These are phyloP conservation scores for Cajanus cajan DNA, from an alignment of 306 rosid genomes.

Conservation along the genomic window DNA sequence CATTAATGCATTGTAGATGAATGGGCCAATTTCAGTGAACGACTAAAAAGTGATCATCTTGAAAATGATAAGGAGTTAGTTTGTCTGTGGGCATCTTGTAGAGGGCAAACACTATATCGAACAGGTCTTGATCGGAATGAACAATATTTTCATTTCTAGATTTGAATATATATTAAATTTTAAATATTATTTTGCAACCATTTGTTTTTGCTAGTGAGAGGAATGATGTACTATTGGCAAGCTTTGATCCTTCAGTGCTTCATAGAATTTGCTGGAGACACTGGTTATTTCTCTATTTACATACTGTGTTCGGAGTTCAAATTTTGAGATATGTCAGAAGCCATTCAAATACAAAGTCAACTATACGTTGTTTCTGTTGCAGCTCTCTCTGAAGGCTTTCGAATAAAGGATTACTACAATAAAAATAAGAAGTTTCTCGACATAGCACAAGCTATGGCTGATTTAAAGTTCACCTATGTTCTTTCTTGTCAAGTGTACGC, in stretches of 20 bases:
- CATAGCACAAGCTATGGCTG: conserved; percentile 73
- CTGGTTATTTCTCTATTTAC: conserved; percentile 46
- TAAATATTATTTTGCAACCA: conserved; percentile 2
- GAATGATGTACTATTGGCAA: conserved; percentile 86
- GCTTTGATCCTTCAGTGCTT: conserved; percentile 74
- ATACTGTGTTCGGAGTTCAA: conserved; percentile 2
- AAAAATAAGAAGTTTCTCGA: neutral
- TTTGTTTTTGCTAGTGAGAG: conserved; percentile 62
- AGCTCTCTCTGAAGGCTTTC: conserved; percentile 51
- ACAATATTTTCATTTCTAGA: conserved; percentile 1
- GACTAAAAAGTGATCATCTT: conserved; percentile 13
- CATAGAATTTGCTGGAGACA: conserved; percentile 60
- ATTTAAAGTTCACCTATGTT: conserved; percentile 91
- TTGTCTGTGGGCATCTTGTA: conserved; percentile 87
- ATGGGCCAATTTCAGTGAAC: conserved; percentile 71
- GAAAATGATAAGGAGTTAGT: conserved; percentile 36
- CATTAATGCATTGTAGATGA: conserved; percentile 60
- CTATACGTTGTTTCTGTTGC: conserved; percentile 29
- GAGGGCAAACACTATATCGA: conserved; percentile 91
- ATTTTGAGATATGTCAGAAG: neutral
- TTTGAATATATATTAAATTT: conserved; percentile 17
- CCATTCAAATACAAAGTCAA: neutral
- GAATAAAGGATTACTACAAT: neutral
- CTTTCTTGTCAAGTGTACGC: conserved; percentile 91
- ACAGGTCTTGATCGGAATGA: conserved; percentile 61